phyloP scores from a whole-genome alignment of 495 filamentous ascomycete genomes.

The Astrothelium macrocarpum region DNA sequence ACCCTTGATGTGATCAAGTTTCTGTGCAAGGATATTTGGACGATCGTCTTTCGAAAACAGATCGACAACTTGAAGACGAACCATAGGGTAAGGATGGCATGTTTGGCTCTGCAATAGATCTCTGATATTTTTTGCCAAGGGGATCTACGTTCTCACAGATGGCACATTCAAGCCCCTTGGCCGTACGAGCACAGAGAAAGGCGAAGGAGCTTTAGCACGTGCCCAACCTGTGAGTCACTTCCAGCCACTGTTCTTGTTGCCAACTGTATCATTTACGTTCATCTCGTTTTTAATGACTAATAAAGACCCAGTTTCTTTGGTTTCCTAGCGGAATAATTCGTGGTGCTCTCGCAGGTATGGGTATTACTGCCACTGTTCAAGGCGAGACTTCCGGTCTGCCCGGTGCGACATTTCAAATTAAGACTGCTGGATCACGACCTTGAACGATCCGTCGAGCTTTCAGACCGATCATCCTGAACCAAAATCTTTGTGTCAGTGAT shows the following conservation, averaged over 20 bases:
- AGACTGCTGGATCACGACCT: constrained; percentile 49
- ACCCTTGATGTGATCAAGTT: constrained; percentile 67
- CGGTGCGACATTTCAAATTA: constrained; percentile 90
- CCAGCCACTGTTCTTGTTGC: constrained; percentile 8
- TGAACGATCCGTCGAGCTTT: no score
- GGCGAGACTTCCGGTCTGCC: constrained; percentile 81
- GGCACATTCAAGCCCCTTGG: constrained; percentile 82
- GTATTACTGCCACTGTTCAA: constrained; percentile 82
- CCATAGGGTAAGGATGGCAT: constrained; percentile 45
- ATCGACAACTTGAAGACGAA: constrained; percentile 98
- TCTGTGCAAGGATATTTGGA: constrained; percentile 96
- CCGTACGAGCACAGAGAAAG: constrained; percentile 67
- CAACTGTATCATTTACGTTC: no score
- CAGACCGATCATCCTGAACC: no score
- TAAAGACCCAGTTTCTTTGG: constrained; percentile 58
- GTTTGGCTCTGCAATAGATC: neutral
- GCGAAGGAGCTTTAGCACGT: constrained; percentile 56
- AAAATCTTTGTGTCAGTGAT: no score
- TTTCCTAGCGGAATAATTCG: constrained; percentile 89
- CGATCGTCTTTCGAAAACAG: constrained; percentile 86
- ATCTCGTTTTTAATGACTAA: no score
- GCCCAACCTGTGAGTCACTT: constrained; percentile 64
- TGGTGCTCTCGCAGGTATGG: constrained; percentile 79
- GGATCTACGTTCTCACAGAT: constrained; percentile 93
- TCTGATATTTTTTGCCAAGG: constrained; percentile 37